Evolutionary conservation across 495 filamentous ascomycete species (phyloP).

Genomic region (Penicillium steckii): DNA sequence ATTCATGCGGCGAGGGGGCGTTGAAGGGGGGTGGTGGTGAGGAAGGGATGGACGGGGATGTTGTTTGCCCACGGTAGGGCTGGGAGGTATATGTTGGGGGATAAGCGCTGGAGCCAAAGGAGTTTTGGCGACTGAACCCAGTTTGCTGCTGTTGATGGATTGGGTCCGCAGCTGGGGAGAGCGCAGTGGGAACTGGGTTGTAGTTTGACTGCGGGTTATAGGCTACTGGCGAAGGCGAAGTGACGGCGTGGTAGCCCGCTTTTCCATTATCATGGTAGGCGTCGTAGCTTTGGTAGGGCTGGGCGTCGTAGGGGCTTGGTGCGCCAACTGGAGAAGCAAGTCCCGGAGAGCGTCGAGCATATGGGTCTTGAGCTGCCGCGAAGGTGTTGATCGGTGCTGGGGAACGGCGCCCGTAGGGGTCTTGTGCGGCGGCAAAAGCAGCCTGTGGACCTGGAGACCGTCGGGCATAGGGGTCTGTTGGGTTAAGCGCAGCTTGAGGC

Average conservation of each 20-base stretch:
- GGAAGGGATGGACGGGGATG: slow-evolving; percentile 28
- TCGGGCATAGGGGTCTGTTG: slow-evolving; percentile 18
- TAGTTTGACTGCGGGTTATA: slow-evolving; percentile 27
- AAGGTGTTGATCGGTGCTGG: slow-evolving; percentile 15
- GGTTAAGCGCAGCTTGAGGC: not conserved
- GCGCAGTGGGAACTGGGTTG: slow-evolving; percentile 15
- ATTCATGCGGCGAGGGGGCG: slow-evolving; percentile 23
- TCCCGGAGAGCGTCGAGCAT: slow-evolving; percentile 22
- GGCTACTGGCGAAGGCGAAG: slow-evolving; percentile 21
- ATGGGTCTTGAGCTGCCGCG: slow-evolving; percentile 10
- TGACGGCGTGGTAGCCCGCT: slow-evolving; percentile 18
- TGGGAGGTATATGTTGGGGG: slow-evolving; percentile 29
- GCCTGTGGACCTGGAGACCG: slow-evolving; percentile 18
- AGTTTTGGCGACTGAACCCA: slow-evolving; percentile 30
- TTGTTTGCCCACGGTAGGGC: slow-evolving; percentile 17
- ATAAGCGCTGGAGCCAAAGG: slow-evolving; percentile 28
- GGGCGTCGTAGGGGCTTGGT: slow-evolving; percentile 26
- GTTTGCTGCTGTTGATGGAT: slow-evolving; percentile 3
- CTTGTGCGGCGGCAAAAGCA: slow-evolving; percentile 11
- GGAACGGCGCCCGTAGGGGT: slow-evolving; percentile 25
- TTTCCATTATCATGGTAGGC: slow-evolving; percentile 2
- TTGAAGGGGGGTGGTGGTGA: slow-evolving; percentile 39
- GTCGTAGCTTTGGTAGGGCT: slow-evolving; percentile 27
- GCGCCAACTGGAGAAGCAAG: slow-evolving; percentile 19
- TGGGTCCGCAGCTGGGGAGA: slow-evolving; percentile 12